These are phyloP conservation scores for Trichoderma oligosporum DNA, from an alignment of 2,329 filamentous ascomycete species.

Conservation along the genomic window DNA sequence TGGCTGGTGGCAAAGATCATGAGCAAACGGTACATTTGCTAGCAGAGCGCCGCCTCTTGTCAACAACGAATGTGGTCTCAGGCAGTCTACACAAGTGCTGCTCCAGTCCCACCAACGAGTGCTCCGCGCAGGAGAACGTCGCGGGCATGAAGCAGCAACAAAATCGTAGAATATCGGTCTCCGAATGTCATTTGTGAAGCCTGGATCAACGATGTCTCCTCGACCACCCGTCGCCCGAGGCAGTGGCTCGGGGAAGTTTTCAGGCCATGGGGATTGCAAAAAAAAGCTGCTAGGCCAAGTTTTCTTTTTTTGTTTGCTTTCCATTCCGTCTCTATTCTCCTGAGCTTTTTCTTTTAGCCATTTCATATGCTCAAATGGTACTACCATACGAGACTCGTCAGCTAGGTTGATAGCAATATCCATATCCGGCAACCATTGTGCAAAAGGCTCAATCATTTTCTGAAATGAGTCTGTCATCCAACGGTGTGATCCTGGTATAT, in stretches of 20 bases:
- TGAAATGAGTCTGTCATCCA: slow-evolving; percentile 40
- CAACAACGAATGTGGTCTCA: slow-evolving; percentile 34
- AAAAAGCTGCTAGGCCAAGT: neutral
- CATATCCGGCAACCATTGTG: slow-evolving; percentile 70
- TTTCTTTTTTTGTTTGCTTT: neutral
- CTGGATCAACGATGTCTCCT: slow-evolving; percentile 3
- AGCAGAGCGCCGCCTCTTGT: slow-evolving; percentile 40
- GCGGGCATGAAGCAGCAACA: slow-evolving; percentile 42
- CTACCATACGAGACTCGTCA: slow-evolving; percentile 58
- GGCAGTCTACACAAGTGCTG: slow-evolving; percentile 32
- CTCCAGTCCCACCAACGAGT: slow-evolving; percentile 40
- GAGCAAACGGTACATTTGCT: slow-evolving; percentile 52
- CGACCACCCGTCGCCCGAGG: neutral
- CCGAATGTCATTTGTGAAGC: slow-evolving; percentile 24
- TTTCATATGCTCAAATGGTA: slow-evolving; percentile 54
- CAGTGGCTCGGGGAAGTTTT: slow-evolving; percentile 18
- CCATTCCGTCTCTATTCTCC: slow-evolving; percentile 6
- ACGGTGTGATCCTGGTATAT: slow-evolving; percentile 33
- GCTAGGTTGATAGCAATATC: slow-evolving; percentile 74
- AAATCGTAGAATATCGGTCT: slow-evolving; percentile 35
- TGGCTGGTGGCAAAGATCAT: slow-evolving; percentile 50
- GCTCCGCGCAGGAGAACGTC: slow-evolving; percentile 42
- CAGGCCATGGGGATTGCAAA: slow-evolving; percentile 20
- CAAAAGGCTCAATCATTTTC: slow-evolving; percentile 65
- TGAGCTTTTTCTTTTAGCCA: slow-evolving; percentile 56